Evolutionary conservation across 2,329 filamentous ascomycete species (phyloP), one percentile per base, ranked within the genome.

Genomic region (Verticillium zaregamsianum): DNA sequence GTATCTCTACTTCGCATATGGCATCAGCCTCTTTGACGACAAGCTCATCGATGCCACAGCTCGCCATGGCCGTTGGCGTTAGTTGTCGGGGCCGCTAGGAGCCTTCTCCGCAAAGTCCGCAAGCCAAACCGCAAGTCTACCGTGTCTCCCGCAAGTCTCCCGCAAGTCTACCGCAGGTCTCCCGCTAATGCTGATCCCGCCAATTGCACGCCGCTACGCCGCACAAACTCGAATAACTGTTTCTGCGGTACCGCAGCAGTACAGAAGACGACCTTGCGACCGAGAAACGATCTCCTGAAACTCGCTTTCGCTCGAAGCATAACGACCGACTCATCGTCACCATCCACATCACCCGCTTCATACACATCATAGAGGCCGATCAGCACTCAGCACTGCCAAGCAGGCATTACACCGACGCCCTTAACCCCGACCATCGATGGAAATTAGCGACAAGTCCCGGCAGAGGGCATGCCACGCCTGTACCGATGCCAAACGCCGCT

Each of bases 381-480:
- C 2, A 12, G 4, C 20, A 52, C 20, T 20, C 15, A n/a, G 37
- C 6, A 15, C 15, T 17, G 12, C 9, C 15, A 15, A 8, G 39
- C 39, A 3, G 11, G 23, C 8, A 28, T 2, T 23, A 4, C n/a
- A 25, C n/a, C 9, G 5, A 23, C n/a, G 20, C n/a, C n/a, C 20
- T 20, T 11, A 20, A 20, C 5, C 11, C 45, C 5, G 3, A 40
- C 15, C 17, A 12, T 17, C 20, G 11, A 52, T 52, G 20, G 20
- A 23, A 20, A 12, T 23, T 25, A 20, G 20, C 45, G 45, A 52
- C 9, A 52, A 23, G 20, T 64, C 62, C 3, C 63, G 63, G 54
- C 63, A 62, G 31, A 62, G 37, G 3, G 52, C 62, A 3, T 63
- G 62, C 5, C 57, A 58, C 8, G 39, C 62, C 14, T 63, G 62